phyloP scores from a whole-genome alignment of 345 rosid species.

The Erucastrum elatum region DNA sequence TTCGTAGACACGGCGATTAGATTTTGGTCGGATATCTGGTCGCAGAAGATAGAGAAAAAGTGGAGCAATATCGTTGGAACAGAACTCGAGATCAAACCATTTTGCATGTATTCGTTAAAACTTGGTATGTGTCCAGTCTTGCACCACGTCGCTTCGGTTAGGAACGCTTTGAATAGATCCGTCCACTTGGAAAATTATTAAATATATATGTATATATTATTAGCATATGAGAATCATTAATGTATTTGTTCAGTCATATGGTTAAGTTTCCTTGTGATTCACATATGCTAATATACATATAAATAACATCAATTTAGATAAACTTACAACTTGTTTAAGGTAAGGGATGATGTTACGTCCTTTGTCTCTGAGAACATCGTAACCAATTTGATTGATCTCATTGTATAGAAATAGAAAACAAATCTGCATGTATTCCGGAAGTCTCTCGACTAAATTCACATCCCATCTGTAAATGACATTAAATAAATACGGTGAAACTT shows the following conservation, averaged over 20 bases:
- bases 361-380: constrained; percentile 34
- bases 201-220: background rate
- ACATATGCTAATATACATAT: background rate
- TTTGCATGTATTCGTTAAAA: constrained; percentile 44
- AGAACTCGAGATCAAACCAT: constrained; percentile 40
- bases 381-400: constrained; percentile 38
- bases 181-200: constrained; percentile 39
- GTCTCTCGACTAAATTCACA: constrained; percentile 29
- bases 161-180: constrained; percentile 37
- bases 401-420: constrained; percentile 40
- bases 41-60: background rate
- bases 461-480: constrained; percentile 40
- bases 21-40: constrained; percentile 24
- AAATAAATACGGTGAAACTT: background rate
- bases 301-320: background rate
- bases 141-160: constrained; percentile 50
- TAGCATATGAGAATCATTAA: no score
- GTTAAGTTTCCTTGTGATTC: no score
- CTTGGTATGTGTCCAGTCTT: constrained; percentile 39
- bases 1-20: background rate
- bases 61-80: constrained; percentile 31
- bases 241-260: no score
- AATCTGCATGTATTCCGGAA: constrained; percentile 46
- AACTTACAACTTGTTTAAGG: constrained; percentile 41
- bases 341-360: constrained; percentile 38